Conservation (phyloP, 1,139 yeast genomes). For the Kodamaea fungicola region DNA sequence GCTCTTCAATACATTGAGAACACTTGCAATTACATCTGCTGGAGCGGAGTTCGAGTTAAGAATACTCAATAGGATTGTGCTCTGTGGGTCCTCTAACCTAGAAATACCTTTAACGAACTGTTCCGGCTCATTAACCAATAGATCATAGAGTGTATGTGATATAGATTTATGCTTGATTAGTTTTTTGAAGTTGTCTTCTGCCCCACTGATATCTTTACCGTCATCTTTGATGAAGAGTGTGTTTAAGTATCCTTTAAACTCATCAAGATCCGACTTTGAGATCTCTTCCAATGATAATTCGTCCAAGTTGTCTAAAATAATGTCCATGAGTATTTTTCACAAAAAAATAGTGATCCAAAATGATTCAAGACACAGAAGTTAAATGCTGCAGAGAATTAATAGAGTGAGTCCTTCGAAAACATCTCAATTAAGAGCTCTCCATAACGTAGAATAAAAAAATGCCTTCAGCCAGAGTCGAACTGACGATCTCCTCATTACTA, state of each 20-base stretch:
- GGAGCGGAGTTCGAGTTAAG: conserved; percentile 9
- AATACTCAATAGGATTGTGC: conserved; percentile 13
- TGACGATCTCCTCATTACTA: conserved; percentile 89
- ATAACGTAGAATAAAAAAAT: no score
- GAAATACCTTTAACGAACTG: conserved; percentile 18
- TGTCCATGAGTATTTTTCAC: background rate
- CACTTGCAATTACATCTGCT: conserved; percentile 8
- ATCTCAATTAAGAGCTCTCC: no score
- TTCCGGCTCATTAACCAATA: conserved; percentile 18
- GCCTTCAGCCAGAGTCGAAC: conserved; percentile 84
- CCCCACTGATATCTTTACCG: background rate
- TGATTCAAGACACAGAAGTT: no score
- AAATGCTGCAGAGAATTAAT: no score
- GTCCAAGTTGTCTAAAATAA: background rate
- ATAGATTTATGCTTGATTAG: background rate
- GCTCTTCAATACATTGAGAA: conserved; percentile 10
- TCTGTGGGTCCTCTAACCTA: conserved; percentile 17
- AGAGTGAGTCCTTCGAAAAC: no score
- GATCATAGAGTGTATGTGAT: conserved; percentile 12
- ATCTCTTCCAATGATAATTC: background rate
- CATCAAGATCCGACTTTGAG: background rate
- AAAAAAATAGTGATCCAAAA: no score
- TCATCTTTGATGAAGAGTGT: background rate
- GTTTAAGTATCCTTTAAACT: background rate
- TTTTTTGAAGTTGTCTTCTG: conserved; percentile 1